A percentile compares a stretch with the other conserved stretches of the same genome.
phyloP scores from a whole-genome alignment of 495 filamentous ascomycete genomes.

The Lichina pygmaea region DNA sequence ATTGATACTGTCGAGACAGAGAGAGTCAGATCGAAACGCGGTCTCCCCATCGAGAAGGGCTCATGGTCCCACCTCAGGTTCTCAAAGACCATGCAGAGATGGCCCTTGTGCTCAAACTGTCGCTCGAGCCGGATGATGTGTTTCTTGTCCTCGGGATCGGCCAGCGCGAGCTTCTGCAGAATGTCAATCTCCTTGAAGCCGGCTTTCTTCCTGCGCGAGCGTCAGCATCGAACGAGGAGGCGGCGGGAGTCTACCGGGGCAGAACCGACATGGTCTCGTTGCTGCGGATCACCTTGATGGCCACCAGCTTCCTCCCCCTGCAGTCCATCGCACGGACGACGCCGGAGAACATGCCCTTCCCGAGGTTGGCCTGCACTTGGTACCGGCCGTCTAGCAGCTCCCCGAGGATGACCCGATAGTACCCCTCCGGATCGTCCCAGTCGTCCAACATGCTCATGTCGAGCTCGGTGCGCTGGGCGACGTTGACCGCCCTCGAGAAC shows the following conservation, averaged over 20 bases:
- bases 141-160: conserved; percentile 76
- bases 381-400: conserved; percentile 76
- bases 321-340: conserved; percentile 80
- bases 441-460: conserved; percentile 73
- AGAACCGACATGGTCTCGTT: conserved; percentile 55
- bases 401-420: conserved; percentile 75
- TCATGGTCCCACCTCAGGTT: conserved; percentile 28
- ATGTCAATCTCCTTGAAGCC: conserved; percentile 90
- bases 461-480: conserved; percentile 33
- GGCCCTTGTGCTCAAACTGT: conserved; percentile 77
- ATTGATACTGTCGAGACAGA: conserved; percentile 35
- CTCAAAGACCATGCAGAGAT: conserved; percentile 92
- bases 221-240: background rate
- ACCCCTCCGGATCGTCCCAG: conserved; percentile 81
- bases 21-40: conserved; percentile 1
- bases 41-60: background rate
- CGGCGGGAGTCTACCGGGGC: background rate
- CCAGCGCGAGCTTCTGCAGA: conserved; percentile 50
- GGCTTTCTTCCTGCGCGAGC: conserved; percentile 33
- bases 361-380: conserved; percentile 63
- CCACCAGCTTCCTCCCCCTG: conserved; percentile 40
- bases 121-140: conserved; percentile 72
- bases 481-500: conserved; percentile 14
- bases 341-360: conserved; percentile 84
- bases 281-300: conserved; percentile 84